A percentile compares a stretch with the other conserved stretches of the same genome.
Conservation (phyloP, 2,329 filamentous ascomycete genomes). For the Ceratocystis alfenasii region DNA sequence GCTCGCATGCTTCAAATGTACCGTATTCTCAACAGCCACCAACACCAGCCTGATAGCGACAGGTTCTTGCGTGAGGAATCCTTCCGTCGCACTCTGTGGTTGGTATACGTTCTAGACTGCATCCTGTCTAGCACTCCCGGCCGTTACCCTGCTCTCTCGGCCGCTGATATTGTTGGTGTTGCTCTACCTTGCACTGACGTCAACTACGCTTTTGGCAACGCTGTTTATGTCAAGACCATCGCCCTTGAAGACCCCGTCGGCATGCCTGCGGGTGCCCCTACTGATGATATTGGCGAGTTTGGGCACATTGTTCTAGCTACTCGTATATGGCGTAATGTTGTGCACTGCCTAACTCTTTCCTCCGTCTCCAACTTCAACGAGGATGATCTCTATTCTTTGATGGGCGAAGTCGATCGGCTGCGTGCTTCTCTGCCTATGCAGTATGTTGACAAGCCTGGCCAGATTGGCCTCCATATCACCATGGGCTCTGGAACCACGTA, state of each 20-base stretch:
- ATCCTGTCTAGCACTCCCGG: constrained; percentile 51
- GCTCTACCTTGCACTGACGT: constrained; percentile 49
- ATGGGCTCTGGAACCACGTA: constrained; percentile 53
- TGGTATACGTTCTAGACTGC: constrained; percentile 52
- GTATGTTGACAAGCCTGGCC: constrained; percentile 48
- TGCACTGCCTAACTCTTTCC: constrained; percentile 48
- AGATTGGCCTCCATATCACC: constrained; percentile 51
- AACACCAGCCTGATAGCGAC: constrained; percentile 40
- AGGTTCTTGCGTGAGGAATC: constrained; percentile 51
- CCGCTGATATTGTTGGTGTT: constrained; percentile 43
- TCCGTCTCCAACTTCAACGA: constrained; percentile 43
- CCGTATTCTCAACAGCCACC: constrained; percentile 45
- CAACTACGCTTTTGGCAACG: constrained; percentile 51
- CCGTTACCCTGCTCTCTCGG: constrained; percentile 44
- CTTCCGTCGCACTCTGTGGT: constrained; percentile 49
- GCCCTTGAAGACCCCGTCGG: constrained; percentile 32
- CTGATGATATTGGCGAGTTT: constrained; percentile 48
- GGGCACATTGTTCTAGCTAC: constrained; percentile 50
- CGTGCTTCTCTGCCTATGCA: constrained; percentile 45
- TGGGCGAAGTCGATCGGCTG: constrained; percentile 44
- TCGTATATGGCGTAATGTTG: constrained; percentile 50
- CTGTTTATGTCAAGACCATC: constrained; percentile 47
- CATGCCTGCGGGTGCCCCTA: constrained; percentile 31
- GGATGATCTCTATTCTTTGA: constrained; percentile 39
- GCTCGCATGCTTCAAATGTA: constrained; percentile 56